Evolutionary conservation across 805 yeast species (phyloP).

Genomic region (Candida railenensis): DNA sequence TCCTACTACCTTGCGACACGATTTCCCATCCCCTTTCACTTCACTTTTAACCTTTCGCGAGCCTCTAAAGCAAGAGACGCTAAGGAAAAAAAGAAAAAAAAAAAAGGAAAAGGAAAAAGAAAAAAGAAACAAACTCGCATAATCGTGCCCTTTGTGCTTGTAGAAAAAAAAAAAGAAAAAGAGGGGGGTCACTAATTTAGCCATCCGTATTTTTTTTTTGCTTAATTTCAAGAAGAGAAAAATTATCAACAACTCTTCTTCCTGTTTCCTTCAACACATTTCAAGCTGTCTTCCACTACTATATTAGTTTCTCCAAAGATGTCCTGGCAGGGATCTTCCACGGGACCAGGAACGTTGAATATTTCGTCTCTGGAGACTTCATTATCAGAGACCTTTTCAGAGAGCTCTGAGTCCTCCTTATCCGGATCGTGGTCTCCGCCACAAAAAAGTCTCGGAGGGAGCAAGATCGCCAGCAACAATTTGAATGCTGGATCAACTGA

Average conservation of each 20-base stretch:
- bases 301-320: not conserved
- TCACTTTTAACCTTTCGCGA: not conserved
- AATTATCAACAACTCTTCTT: not conserved
- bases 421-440: slow-evolving; percentile 6
- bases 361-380: slow-evolving; percentile 4
- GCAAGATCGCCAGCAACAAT: not conserved
- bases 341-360: not conserved
- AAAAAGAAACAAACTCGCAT: not conserved
- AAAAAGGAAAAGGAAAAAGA: not conserved
- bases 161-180: not conserved
- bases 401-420: slow-evolving; percentile 3
- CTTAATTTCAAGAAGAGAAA: not conserved
- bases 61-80: not conserved
- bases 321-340: slow-evolving; percentile 4
- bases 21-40: not conserved
- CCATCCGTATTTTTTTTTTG: not conserved
- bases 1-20: not conserved
- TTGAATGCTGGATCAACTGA: slow-evolving; percentile 2
- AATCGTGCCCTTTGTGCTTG: not conserved
- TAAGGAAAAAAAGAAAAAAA: slow-evolving; percentile 1
- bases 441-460: not conserved
- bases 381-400: slow-evolving; percentile 2
- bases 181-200: not conserved
- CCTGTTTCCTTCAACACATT: not conserved
- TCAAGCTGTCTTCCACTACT: slow-evolving; percentile 3